Evolutionary conservation across 2,329 filamentous ascomycete genomes (phyloP).

Genomic region (Penicillium freii): DNA sequence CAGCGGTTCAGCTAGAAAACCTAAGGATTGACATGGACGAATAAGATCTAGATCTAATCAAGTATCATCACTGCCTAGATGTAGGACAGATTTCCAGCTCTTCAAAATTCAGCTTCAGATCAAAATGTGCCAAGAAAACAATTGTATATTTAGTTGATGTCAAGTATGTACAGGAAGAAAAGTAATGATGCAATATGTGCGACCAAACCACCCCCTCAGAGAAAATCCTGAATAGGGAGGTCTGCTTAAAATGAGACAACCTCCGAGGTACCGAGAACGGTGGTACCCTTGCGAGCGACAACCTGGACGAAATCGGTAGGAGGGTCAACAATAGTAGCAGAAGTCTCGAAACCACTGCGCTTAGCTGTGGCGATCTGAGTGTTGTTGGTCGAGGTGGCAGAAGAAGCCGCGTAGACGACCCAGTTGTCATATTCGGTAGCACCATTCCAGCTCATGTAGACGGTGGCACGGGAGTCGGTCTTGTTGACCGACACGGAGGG

Average conservation of each 20-base stretch:
- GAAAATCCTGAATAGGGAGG: neutral
- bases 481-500: constrained; percentile 15
- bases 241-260: constrained; percentile 1
- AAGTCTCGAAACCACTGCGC: constrained; percentile 33
- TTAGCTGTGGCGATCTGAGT: constrained; percentile 22
- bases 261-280: constrained; percentile 23
- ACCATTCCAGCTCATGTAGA: constrained; percentile 44
- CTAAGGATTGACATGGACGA: no score
- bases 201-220: neutral
- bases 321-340: constrained; percentile 15
- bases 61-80: no score
- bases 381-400: constrained; percentile 17
- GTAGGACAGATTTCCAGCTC: no score
- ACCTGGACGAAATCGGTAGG: constrained; percentile 28
- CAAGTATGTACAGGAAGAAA: neutral
- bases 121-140: no score
- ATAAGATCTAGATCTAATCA: neutral
- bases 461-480: constrained; percentile 1
- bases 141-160: neutral
- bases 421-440: constrained; percentile 36
- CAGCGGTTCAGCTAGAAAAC: neutral
- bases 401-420: constrained; percentile 32
- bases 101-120: neutral
- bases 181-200: neutral
- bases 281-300: constrained; percentile 30